phyloP scores from a whole-genome alignment of 2,329 filamentous ascomycete species.

The Daldinia eschscholtzii region DNA sequence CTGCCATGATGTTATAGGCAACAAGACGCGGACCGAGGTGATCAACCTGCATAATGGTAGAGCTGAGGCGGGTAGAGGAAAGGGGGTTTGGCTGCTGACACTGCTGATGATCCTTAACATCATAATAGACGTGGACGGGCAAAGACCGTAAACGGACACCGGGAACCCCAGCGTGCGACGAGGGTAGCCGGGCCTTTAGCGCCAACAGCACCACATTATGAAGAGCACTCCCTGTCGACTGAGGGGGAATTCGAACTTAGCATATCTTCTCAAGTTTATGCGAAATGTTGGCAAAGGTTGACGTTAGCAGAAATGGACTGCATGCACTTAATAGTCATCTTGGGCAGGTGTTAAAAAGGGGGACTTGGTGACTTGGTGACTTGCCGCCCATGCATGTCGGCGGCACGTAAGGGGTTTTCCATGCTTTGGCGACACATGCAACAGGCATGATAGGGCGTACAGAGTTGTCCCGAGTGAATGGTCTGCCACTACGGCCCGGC shows the following conservation, averaged over 20 bases:
- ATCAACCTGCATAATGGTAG: conserved; percentile 24
- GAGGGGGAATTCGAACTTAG: conserved; percentile 11
- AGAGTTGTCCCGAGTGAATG: conserved; percentile 34
- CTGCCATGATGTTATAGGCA: conserved; percentile 25
- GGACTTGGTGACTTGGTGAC: conserved; percentile 15
- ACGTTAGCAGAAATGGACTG: neutral
- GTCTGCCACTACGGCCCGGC: conserved; percentile 26
- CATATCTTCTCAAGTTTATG: conserved; percentile 13
- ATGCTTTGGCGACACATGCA: conserved; percentile 15
- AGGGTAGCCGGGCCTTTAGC: conserved; percentile 11
- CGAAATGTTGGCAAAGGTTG: conserved; percentile 2
- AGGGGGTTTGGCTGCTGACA: conserved; percentile 25
- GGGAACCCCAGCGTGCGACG: conserved; percentile 21
- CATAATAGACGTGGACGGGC: conserved; percentile 22
- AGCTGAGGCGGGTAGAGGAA: conserved; percentile 21
- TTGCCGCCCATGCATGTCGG: conserved; percentile 30
- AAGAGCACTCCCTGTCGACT: conserved; percentile 19
- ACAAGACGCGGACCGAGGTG: conserved; percentile 27
- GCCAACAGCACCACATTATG: conserved; percentile 19
- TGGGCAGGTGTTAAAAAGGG: neutral
- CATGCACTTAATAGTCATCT: conserved; percentile 10
- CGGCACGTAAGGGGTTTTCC: conserved; percentile 11
- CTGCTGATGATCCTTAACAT: conserved; percentile 26
- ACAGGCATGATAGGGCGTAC: neutral
- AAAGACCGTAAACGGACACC: conserved; percentile 28